phyloP scores from a whole-genome alignment of 2,329 filamentous ascomycete genomes.

The Dactylellina parvicollis region DNA sequence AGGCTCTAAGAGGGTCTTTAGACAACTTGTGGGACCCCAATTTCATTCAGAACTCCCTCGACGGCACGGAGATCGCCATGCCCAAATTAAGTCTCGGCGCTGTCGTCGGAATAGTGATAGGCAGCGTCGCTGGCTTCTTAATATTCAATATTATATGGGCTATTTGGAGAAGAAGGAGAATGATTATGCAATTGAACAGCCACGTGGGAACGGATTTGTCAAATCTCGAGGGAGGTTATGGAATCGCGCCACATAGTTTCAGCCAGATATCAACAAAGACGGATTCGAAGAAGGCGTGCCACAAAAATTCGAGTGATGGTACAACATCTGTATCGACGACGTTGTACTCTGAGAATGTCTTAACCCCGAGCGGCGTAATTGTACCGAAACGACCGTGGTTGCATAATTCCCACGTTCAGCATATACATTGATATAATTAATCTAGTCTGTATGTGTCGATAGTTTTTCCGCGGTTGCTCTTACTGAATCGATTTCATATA shows the following conservation, averaged over 20 bases:
- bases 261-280: conserved; percentile 6
- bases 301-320: conserved; percentile 3
- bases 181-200: conserved; percentile 47
- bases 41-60: conserved; percentile 21
- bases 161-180: conserved; percentile 32
- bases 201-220: conserved; percentile 46
- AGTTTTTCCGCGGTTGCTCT: conserved; percentile 8
- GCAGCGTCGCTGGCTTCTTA: conserved; percentile 34
- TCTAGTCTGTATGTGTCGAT: conserved; percentile 1
- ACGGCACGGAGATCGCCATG: conserved; percentile 28
- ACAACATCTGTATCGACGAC: conserved; percentile 25
- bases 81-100: conserved; percentile 39
- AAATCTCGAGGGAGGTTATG: conserved; percentile 30
- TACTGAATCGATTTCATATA: conserved; percentile 6
- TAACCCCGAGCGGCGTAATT: conserved; percentile 24
- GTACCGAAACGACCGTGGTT: conserved; percentile 17
- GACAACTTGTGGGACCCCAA: conserved; percentile 31
- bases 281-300: conserved; percentile 16
- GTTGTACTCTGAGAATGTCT: conserved; percentile 37
- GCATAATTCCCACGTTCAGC: conserved; percentile 20
- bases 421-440: conserved; percentile 39
- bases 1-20: background rate
- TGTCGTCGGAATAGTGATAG: conserved; percentile 38
- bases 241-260: conserved; percentile 14
- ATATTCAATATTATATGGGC: conserved; percentile 40